Evolutionary conservation across 2,329 filamentous ascomycete genomes (phyloP), one percentile per base, ranked within the genome.

Genomic region (Cordyceps cateniannulata): DNA sequence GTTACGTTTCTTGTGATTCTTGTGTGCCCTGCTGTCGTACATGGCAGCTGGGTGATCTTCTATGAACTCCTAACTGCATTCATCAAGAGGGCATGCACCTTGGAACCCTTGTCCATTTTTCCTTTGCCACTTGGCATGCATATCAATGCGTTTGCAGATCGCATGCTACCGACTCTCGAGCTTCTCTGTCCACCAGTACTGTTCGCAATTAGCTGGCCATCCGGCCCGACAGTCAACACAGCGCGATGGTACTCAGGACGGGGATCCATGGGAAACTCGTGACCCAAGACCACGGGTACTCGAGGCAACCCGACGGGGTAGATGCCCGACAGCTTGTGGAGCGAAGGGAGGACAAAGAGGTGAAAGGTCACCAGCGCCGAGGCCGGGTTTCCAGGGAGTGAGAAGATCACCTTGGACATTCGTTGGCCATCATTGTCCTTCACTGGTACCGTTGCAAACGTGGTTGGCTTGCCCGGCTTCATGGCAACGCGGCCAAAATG

Each of bases 381-480:
- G 2, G 93, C 95, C 0, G 95, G 95, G 71, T 99, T 99, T 0
- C 95, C 95, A 0, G 95, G 95, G 0, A 99, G 81, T 0, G 91
- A 90, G 75, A 99, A 99, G 65, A 99, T 85, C 62, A 88, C 81
- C 70, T 90, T 92, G 1, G 76, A 77, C 25, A 85, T 73, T 50
- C 86, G 81, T 45, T 83, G 77, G 22, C 86, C 84, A 1, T 68
- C 70, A 63, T 83, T 82, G 62, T 84, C 78, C 72, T 86, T 87
- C 44, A 83, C 78, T 1, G 90, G 87, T 0, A 98, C 83, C 0
- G 91, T 97, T 2, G 95, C 95, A 72, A 99, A 99, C 0, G 95
- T 99, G 0, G 93, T 97, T 2, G 95, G 95, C 75, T 98, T 99
- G 5, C 95, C 95, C 0, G 95, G 95, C 77, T 99, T 99, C 95